These are phyloP conservation scores for Dryas drummondii DNA, from an alignment of 306 rosid species.

Conservation along the genomic window DNA sequence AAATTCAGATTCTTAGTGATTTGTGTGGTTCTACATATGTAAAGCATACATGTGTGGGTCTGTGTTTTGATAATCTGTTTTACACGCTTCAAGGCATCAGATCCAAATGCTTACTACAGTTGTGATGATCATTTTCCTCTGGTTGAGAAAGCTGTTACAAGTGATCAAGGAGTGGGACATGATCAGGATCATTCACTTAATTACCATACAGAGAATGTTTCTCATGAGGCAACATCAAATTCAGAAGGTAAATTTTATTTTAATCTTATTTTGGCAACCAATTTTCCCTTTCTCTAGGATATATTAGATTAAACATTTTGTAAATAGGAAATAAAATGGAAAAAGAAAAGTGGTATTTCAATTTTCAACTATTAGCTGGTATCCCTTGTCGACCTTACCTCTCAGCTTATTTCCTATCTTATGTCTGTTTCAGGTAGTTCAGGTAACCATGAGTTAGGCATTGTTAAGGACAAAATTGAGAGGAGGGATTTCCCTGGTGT, in stretches of 20 bases:
- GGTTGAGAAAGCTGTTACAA: conserved; percentile 35
- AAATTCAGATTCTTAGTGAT: neutral
- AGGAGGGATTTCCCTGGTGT: conserved; percentile 39
- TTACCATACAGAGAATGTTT: conserved; percentile 29
- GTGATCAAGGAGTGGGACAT: conserved; percentile 29
- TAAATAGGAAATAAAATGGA: neutral
- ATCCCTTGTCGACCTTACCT: conserved; percentile 7
- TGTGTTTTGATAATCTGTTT: conserved; percentile 18
- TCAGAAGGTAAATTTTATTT: conserved; percentile 55
- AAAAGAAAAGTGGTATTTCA: neutral
- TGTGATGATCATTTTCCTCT: conserved; percentile 63
- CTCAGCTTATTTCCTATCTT: conserved; percentile 18
- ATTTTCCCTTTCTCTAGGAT: conserved; percentile 20
- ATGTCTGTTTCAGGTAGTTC: conserved; percentile 45
- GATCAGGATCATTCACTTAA: conserved; percentile 34
- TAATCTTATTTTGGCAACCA: conserved; percentile 18
- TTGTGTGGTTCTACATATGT: conserved; percentile 8
- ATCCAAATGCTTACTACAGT: conserved; percentile 63
- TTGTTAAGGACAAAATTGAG: conserved; percentile 49
- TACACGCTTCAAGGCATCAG: conserved; percentile 52
- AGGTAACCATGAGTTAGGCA: conserved; percentile 39
- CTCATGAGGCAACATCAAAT: conserved; percentile 31
- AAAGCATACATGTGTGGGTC: conserved; percentile 4
- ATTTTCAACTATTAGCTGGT: neutral
- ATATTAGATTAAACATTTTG: conserved; percentile 3